phyloP scores from a whole-genome alignment of 345 rosid species.

The Salix dunnii region DNA sequence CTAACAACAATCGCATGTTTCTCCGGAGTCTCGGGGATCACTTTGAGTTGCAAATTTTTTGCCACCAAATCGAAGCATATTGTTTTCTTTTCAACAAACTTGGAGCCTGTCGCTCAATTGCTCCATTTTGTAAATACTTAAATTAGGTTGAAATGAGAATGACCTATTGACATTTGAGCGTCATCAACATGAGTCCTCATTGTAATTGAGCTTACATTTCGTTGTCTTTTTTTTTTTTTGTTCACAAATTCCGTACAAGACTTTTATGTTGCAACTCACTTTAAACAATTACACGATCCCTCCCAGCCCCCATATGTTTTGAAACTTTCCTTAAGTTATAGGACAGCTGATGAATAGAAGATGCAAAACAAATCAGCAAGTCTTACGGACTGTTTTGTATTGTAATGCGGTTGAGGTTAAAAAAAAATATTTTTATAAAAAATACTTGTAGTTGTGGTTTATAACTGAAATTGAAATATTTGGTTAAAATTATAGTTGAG shows the following conservation, averaged over 20 bases:
- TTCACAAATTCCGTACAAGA: not conserved
- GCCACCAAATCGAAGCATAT: not conserved
- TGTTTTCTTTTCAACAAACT: not conserved
- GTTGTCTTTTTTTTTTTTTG: not conserved
- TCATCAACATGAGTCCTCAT: not conserved
- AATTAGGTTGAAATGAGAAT: not conserved
- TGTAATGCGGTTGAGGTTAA: too few relatives aligned
- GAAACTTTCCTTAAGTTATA: too few relatives aligned
- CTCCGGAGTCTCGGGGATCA: not conserved
- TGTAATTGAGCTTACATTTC: not conserved
- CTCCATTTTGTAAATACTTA: conserved; percentile 13
- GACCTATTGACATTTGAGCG: not conserved
- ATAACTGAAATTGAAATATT: too few relatives aligned
- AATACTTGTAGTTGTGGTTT: too few relatives aligned
- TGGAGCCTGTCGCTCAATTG: not conserved
- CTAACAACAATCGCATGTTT: conserved; percentile 9
- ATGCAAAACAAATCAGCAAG: too few relatives aligned
- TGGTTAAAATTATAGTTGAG: too few relatives aligned
- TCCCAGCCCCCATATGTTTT: too few relatives aligned
- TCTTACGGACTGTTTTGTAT: too few relatives aligned
- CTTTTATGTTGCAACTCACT: not conserved
- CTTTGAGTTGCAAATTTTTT: not conserved
- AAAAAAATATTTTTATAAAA: too few relatives aligned
- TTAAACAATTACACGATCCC: not conserved
- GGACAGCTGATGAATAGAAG: not conserved